Conservation (phyloP, 345 rosid genomes). For the Gynandropsis gynandra region DNA sequence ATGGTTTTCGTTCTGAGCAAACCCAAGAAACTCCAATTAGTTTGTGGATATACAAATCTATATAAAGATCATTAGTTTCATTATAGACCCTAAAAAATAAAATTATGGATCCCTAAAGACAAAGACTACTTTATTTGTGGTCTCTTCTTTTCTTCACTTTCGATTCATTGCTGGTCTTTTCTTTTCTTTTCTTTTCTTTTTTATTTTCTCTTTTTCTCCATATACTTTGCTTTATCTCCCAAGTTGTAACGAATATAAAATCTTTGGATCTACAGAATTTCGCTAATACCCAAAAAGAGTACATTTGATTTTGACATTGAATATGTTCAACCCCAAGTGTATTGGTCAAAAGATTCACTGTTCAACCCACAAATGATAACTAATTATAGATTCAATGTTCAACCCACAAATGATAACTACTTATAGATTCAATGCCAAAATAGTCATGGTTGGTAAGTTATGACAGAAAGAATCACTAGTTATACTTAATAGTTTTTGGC, state of each 20-base stretch:
- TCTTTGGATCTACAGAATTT: no score
- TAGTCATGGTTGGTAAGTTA: no score
- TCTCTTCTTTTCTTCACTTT: slow-evolving; percentile 21
- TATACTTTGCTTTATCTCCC: slow-evolving; percentile 24
- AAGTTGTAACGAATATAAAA: slow-evolving; percentile 21
- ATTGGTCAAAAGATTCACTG: no score
- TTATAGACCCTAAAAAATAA: slow-evolving; percentile 10
- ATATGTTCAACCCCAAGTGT: no score
- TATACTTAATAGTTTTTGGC: no score
- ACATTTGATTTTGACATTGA: no score
- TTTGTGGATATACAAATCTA: slow-evolving; percentile 19
- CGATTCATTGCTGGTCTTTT: slow-evolving; percentile 16
- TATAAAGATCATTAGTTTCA: slow-evolving; percentile 16
- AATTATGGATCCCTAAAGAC: slow-evolving; percentile 27
- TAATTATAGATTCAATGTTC: no score
- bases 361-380: no score
- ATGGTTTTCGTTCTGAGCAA: background rate
- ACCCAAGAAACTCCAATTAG: slow-evolving; percentile 5
- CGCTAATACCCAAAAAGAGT: no score
- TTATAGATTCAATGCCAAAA: no score
- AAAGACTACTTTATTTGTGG: slow-evolving; percentile 24
- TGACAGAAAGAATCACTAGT: no score
- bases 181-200: slow-evolving; percentile 20
- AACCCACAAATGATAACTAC: no score
- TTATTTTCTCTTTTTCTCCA: slow-evolving; percentile 22